Conservation (phyloP, 2,329 filamentous ascomycete genomes). For the Dendrostoma leiphaemia region DNA sequence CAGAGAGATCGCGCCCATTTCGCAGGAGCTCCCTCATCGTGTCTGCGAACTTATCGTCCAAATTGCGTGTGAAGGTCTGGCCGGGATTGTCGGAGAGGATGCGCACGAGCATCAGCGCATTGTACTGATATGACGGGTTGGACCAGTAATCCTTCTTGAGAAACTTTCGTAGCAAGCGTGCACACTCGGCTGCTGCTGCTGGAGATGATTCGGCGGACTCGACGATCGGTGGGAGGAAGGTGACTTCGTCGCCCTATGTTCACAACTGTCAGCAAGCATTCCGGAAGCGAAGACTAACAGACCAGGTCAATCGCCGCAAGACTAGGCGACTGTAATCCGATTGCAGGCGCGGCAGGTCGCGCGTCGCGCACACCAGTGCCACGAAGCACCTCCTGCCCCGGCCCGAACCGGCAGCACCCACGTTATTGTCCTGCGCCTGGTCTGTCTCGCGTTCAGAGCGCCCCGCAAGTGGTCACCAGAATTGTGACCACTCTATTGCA, state of each 20-base stretch:
- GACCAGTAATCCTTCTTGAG: slow-evolving; percentile 69
- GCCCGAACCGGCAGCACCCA: no score
- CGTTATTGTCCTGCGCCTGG: no score
- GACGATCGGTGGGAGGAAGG: slow-evolving; percentile 90
- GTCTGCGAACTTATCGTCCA: slow-evolving; percentile 81
- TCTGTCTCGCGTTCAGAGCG: no score
- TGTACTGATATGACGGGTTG: slow-evolving; percentile 79
- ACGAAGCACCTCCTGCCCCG: no score
- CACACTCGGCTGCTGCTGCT: slow-evolving; percentile 76
- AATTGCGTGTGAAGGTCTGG: slow-evolving; percentile 81
- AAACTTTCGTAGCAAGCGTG: slow-evolving; percentile 77
- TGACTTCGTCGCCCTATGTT: slow-evolving; percentile 76
- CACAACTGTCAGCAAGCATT: not conserved
- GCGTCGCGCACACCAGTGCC: no score
- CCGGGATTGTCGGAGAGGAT: slow-evolving; percentile 94
- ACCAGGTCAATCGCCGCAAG: no score
- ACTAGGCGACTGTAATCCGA: no score
- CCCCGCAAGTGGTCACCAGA: no score
- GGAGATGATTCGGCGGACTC: slow-evolving; percentile 93
- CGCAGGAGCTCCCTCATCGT: slow-evolving; percentile 74
- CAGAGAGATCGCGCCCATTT: slow-evolving; percentile 67
- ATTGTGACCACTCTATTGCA: not conserved
- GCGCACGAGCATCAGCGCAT: slow-evolving; percentile 90
- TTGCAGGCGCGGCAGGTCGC: no score
- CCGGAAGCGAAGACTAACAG: no score